These are phyloP conservation scores for Pythium biforme DNA, from an alignment of 352 stramenopile genomes.

Conservation along the genomic window DNA sequence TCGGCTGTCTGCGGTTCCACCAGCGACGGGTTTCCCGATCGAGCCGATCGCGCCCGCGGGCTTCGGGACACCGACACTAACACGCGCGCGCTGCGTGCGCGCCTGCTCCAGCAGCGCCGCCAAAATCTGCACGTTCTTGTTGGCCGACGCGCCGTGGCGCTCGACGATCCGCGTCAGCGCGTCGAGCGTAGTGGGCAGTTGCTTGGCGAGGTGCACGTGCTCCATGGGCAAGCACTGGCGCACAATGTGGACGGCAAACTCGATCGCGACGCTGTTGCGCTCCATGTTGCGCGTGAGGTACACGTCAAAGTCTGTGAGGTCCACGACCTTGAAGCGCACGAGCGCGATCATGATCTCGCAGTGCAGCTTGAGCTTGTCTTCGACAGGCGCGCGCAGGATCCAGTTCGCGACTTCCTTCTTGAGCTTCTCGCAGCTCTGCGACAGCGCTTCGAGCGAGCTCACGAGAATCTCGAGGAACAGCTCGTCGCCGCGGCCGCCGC, in stretches of 20 bases:
- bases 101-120: slow-evolving; percentile 78
- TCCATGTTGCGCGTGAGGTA: slow-evolving; percentile 96
- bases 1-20: slow-evolving; percentile 30
- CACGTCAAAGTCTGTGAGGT: slow-evolving; percentile 91
- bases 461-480: slow-evolving; percentile 95
- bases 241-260: slow-evolving; percentile 96
- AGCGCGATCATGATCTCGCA: slow-evolving; percentile 95
- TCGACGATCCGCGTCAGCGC: slow-evolving; percentile 85
- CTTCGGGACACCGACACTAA: slow-evolving; percentile 31
- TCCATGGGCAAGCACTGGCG: slow-evolving; percentile 91
- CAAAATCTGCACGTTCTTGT: slow-evolving; percentile 88
- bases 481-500: slow-evolving; percentile 85
- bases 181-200: slow-evolving; percentile 94
- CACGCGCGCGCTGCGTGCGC: slow-evolving; percentile 45
- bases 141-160: slow-evolving; percentile 66
- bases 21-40: slow-evolving; percentile 27
- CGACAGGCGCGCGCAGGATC: slow-evolving; percentile 93
- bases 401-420: slow-evolving; percentile 93
- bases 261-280: slow-evolving; percentile 93
- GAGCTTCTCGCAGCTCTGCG: slow-evolving; percentile 91
- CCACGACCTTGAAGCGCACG: slow-evolving; percentile 93
- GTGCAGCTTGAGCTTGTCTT: slow-evolving; percentile 95
- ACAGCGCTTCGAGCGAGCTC: slow-evolving; percentile 92
- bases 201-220: slow-evolving; percentile 86
- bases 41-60: slow-evolving; percentile 59